Evolutionary conservation across 2,329 filamentous ascomycete genomes (phyloP).

Genomic region (Diplodia seriata): DNA sequence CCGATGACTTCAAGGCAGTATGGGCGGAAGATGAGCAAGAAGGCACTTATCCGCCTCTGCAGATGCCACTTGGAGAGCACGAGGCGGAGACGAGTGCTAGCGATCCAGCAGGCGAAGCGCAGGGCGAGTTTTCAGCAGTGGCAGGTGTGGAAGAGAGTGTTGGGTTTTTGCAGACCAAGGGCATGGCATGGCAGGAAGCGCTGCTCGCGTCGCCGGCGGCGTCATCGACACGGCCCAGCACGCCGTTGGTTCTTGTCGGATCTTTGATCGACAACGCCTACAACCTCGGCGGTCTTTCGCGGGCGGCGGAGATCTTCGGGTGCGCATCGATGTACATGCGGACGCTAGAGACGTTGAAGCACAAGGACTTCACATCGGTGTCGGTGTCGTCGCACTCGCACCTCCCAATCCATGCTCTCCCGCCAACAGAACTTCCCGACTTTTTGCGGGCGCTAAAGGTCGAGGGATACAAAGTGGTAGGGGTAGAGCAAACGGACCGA

Average conservation of each 20-base stretch:
- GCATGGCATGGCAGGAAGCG: conserved; percentile 52
- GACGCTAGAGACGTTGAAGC: conserved; percentile 49
- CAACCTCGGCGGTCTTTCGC: conserved; percentile 59
- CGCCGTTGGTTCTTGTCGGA: conserved; percentile 56
- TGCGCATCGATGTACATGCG: conserved; percentile 54
- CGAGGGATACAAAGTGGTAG: conserved; percentile 60
- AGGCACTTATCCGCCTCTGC: conserved; percentile 36
- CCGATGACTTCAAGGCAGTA: conserved; percentile 51
- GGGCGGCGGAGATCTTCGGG: conserved; percentile 60
- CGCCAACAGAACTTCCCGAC: conserved; percentile 41
- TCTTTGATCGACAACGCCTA: conserved; percentile 59
- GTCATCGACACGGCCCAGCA: conserved; percentile 38
- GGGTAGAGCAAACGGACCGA: conserved; percentile 62
- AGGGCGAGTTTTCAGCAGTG: background rate
- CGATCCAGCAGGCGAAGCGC: background rate
- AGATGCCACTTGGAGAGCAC: conserved; percentile 44
- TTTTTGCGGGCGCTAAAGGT: conserved; percentile 52
- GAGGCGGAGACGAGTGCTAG: background rate
- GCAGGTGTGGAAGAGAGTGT: background rate
- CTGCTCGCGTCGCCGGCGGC: conserved; percentile 40
- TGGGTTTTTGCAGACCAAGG: conserved; percentile 59
- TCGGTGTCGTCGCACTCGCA: conserved; percentile 59
- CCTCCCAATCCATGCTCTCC: conserved; percentile 53
- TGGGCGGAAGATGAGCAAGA: conserved; percentile 39
- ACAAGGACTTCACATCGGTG: conserved; percentile 59